Percentiles rank a stretch among this genome's conserved stretches.
phyloP scores from a whole-genome alignment of 495 filamentous ascomycete species.

The Talaromyces proteolyticus region DNA sequence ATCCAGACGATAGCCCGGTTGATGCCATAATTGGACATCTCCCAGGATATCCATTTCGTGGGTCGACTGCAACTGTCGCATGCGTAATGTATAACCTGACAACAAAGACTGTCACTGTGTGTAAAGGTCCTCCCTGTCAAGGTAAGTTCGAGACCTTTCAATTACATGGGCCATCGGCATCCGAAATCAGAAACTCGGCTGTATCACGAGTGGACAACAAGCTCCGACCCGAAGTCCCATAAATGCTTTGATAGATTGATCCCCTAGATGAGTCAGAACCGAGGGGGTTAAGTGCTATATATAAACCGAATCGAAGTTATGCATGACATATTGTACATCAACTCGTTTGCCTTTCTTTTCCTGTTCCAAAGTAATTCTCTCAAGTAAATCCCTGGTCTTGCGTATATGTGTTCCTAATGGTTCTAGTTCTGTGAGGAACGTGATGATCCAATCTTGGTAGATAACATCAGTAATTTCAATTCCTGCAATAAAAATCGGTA shows the following conservation, averaged over 20 bases:
- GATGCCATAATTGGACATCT: not conserved
- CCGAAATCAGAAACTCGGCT: not conserved
- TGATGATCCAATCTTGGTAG: slow-evolving; percentile 19
- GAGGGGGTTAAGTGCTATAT: not conserved
- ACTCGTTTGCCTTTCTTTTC: not conserved
- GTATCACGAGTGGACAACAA: not conserved
- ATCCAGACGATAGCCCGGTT: not conserved
- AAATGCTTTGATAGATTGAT: not conserved
- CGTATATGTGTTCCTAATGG: not conserved
- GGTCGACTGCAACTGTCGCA: slow-evolving; percentile 16
- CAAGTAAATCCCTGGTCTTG: slow-evolving; percentile 2
- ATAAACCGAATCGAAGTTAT: not conserved
- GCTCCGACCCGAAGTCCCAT: not conserved
- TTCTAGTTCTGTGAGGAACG: slow-evolving; percentile 13
- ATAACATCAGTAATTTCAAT: slow-evolving; percentile 22
- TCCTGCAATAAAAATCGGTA: slow-evolving; percentile 21
- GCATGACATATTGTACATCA: not conserved
- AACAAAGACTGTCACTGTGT: slow-evolving; percentile 12
- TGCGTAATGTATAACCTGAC: slow-evolving; percentile 22
- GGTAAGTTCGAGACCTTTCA: not conserved
- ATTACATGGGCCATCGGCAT: not conserved
- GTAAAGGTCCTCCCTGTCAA: not conserved
- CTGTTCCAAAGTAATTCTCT: not conserved
- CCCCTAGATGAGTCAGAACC: not conserved
- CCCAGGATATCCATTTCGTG: slow-evolving; percentile 7